phyloP scores from a whole-genome alignment of 805 yeast species.

The Pichia gijzeniarum region DNA sequence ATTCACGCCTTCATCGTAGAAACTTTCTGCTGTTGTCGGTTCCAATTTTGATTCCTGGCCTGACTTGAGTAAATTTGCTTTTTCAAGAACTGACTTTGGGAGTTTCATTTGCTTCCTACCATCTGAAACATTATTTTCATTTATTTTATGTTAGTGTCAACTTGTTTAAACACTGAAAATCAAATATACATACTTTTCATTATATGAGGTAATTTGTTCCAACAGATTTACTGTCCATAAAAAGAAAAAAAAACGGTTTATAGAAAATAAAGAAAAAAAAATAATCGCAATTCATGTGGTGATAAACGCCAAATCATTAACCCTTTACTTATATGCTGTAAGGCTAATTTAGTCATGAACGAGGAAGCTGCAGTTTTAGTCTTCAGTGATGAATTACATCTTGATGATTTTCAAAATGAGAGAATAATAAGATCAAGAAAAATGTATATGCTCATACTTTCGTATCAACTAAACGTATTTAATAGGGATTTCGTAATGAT shows the following conservation, averaged over 20 bases:
- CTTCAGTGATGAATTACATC: slow-evolving; percentile 1
- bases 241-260: too few species aligned
- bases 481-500: slow-evolving; percentile 5
- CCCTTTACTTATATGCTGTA: too few species aligned
- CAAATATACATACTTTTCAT: background rate
- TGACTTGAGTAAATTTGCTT: slow-evolving; percentile 3
- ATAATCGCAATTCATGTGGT: too few species aligned
- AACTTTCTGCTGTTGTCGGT: slow-evolving; percentile 45
- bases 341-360: background rate
- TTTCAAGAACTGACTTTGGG: slow-evolving; percentile 14
- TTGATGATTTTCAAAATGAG: slow-evolving; percentile 10
- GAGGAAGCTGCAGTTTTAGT: background rate
- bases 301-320: too few species aligned
- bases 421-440: background rate
- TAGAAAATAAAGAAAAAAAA: too few species aligned
- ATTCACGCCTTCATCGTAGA: slow-evolving; percentile 47
- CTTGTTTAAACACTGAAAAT: background rate
- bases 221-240: too few species aligned
- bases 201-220: too few species aligned
- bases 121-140: background rate
- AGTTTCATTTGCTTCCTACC: slow-evolving; percentile 12
- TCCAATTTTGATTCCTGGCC: slow-evolving; percentile 7
- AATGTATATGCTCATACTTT: slow-evolving; percentile 13
- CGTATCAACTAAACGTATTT: background rate
- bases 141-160: background rate